Conservation (phyloP, 225 moss, liverwort and hornwort genomes). For the Physcomitrium patens region DNA sequence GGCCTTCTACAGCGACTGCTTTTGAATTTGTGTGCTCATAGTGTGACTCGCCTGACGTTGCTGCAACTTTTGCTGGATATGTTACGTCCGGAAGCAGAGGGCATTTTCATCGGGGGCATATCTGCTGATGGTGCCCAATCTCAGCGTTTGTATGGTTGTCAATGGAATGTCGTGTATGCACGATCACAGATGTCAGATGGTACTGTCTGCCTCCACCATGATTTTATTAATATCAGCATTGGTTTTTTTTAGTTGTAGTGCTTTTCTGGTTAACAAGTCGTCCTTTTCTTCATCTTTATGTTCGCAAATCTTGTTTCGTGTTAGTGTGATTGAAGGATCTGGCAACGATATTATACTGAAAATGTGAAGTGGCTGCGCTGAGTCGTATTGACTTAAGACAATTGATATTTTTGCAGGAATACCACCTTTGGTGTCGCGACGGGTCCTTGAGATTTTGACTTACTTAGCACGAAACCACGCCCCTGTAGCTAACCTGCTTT, state of each 20-base stretch:
- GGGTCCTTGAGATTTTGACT: constrained; percentile 93
- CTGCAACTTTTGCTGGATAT: constrained; percentile 94
- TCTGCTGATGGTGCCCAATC: constrained; percentile 72
- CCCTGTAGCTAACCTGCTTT: constrained; percentile 76
- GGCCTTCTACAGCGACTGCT: constrained; percentile 90
- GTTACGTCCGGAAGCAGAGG: constrained; percentile 91
- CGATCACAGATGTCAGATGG: constrained; percentile 89
- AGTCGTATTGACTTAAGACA: constrained; percentile 17
- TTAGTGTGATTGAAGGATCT: neutral
- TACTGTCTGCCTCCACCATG: constrained; percentile 35
- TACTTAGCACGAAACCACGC: constrained; percentile 89
- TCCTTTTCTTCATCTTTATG: too few species aligned
- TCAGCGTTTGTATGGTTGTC: constrained; percentile 90
- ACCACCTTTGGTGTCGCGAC: constrained; percentile 93
- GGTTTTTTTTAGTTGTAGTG: too few species aligned
- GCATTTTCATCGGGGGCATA: constrained; percentile 52
- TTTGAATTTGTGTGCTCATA: constrained; percentile 92
- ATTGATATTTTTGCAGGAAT: constrained; percentile 59
- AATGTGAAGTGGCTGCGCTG: neutral
- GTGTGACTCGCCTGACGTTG: constrained; percentile 76
- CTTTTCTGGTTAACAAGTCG: too few species aligned
- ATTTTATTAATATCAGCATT: constrained; percentile 1
- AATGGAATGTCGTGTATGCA: constrained; percentile 98
- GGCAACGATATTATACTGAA: too few species aligned
- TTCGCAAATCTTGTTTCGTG: too few species aligned